These are phyloP conservation scores for Corymbia calophylla DNA, from an alignment of 441 rosid species.

Conservation along the genomic window DNA sequence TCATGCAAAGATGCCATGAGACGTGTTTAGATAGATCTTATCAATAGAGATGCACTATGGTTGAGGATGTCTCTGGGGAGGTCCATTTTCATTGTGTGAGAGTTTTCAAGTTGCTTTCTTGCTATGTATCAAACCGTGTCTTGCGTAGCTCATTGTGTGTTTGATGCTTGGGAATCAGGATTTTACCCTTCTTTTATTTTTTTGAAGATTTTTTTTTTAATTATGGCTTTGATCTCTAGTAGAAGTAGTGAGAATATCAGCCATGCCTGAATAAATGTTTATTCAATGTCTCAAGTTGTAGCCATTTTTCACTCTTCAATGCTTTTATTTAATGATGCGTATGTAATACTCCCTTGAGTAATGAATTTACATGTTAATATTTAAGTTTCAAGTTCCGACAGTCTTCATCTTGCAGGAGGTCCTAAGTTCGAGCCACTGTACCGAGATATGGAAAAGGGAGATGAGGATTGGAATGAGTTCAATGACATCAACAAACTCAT, in stretches of 20 bases:
- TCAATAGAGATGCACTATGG: neutral
- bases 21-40: neutral
- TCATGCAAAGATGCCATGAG: too few relatives aligned
- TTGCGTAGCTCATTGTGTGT: neutral
- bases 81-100: neutral
- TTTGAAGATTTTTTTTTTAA: neutral
- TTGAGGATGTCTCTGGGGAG: neutral
- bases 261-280: neutral
- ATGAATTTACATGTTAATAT: too few relatives aligned
- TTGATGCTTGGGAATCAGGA: neutral
- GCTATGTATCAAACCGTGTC: neutral
- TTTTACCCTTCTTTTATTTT: neutral
- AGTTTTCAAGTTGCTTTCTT: neutral
- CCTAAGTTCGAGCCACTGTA: neutral
- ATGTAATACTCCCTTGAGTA: slow-evolving; percentile 9
- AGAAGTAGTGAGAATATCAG: neutral
- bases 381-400: neutral
- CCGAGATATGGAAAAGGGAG: neutral
- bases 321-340: neutral
- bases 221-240: neutral
- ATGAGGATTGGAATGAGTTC: neutral
- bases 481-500: neutral
- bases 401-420: neutral
- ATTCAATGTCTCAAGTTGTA: neutral
- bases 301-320: neutral